Conservation (phyloP, 106 monocot species). For the Allium sativum region DNA sequence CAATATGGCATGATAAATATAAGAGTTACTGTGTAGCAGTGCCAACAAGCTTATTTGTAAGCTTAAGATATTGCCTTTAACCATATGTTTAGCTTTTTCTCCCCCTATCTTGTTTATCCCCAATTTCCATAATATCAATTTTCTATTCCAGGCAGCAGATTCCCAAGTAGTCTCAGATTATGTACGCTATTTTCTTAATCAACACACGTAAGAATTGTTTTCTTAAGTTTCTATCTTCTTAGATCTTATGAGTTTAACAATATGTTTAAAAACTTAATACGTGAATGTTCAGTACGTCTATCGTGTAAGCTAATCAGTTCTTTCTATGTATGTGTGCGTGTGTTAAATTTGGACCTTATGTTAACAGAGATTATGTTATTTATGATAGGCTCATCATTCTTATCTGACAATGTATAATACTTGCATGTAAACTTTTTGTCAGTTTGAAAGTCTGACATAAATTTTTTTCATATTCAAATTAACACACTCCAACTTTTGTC, state of each 20-base stretch:
- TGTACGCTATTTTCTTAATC: conserved; percentile 80
- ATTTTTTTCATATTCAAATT: too few species aligned
- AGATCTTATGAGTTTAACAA: neutral
- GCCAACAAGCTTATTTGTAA: too few species aligned
- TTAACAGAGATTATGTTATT: neutral
- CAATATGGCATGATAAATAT: too few species aligned
- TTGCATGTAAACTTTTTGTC: too few species aligned
- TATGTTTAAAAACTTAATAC: neutral
- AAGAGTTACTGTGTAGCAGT: too few species aligned
- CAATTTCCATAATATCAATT: neutral
- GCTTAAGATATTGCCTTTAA: too few species aligned
- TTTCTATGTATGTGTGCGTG: neutral
- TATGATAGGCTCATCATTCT: neutral
- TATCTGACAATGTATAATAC: neutral
- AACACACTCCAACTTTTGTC: too few species aligned
- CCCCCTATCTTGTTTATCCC: too few species aligned
- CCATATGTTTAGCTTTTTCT: too few species aligned
- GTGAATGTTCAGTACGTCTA: neutral
- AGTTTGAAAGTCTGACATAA: too few species aligned
- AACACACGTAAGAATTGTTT: conserved; percentile 56
- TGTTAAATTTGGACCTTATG: neutral
- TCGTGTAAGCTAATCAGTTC: neutral
- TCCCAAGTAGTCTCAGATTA: conserved; percentile 80
- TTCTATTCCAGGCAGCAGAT: conserved; percentile 66
- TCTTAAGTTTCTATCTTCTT: neutral